Evolutionary conservation across 345 rosid species (phyloP).

Genomic region (Nephelium lappaceum): DNA sequence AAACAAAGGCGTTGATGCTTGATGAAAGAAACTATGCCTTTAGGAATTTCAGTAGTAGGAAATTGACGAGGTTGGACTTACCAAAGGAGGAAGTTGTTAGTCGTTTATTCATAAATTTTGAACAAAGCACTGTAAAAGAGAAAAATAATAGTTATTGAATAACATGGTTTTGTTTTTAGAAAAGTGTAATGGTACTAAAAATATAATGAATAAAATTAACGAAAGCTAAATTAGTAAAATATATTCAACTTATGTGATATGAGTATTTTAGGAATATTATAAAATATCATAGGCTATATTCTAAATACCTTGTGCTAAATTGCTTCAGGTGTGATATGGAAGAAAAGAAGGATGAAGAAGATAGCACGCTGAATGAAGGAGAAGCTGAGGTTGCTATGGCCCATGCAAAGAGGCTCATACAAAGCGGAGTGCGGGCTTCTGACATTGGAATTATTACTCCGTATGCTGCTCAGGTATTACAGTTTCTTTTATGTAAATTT

Average conservation of each 20-base stretch:
- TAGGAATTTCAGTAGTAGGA: not conserved
- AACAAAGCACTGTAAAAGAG: not conserved
- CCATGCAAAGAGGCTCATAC: constrained; percentile 82
- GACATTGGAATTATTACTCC: constrained; percentile 94
- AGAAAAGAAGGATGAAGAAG: constrained; percentile 98
- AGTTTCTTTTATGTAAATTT: not conserved
- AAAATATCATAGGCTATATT: not conserved
- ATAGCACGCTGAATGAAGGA: constrained; percentile 91
- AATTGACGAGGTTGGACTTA: not conserved
- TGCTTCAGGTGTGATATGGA: constrained; percentile 91
- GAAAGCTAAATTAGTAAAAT: not conserved
- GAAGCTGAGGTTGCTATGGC: constrained; percentile 92
- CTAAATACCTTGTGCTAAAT: constrained; percentile 13
- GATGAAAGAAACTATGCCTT: too few species aligned
- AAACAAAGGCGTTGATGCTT: too few species aligned
- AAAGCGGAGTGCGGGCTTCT: constrained; percentile 73
- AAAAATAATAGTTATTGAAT: not conserved
- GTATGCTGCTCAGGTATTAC: constrained; percentile 86
- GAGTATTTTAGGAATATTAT: not conserved
- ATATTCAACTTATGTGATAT: not conserved
- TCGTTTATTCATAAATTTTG: not conserved
- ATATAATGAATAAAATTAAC: too few species aligned
- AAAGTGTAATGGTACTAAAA: too few species aligned
- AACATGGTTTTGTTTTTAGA: not conserved
- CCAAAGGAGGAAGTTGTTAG: not conserved